Evolutionary conservation across 805 yeast species (phyloP).

Genomic region (Zygosaccharomyces bailii): DNA sequence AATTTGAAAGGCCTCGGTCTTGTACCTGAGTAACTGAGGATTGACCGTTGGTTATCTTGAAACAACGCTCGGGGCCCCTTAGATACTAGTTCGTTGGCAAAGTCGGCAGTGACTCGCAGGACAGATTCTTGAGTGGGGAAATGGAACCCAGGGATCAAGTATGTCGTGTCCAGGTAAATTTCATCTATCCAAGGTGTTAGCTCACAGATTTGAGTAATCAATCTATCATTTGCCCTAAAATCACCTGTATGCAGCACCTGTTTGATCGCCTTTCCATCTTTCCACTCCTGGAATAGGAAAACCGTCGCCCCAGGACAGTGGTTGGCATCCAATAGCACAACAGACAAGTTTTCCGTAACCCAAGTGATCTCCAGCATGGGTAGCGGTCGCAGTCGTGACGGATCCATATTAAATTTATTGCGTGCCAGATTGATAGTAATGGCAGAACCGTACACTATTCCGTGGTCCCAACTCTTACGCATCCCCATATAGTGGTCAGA

Average conservation of each 20-base stretch:
- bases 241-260: constrained; percentile 83
- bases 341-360: constrained; percentile 46
- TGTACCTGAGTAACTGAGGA: constrained; percentile 38
- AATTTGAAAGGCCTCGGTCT: constrained; percentile 16
- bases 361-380: constrained; percentile 42
- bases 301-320: constrained; percentile 97
- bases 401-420: constrained; percentile 52
- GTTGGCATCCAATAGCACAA: constrained; percentile 75
- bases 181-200: constrained; percentile 43
- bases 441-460: constrained; percentile 66
- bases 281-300: constrained; percentile 56
- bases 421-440: constrained; percentile 60
- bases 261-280: constrained; percentile 8
- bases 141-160: constrained; percentile 65
- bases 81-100: constrained; percentile 42
- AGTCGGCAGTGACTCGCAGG: constrained; percentile 53
- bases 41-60: constrained; percentile 30
- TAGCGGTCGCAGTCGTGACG: constrained; percentile 39
- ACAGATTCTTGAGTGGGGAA: constrained; percentile 79
- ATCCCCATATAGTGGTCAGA: constrained; percentile 93
- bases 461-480: constrained; percentile 69
- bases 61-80: constrained; percentile 27
- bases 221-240: constrained; percentile 63
- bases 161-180: constrained; percentile 87
- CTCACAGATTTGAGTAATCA: constrained; percentile 42